Percentiles rank a stretch among this genome's conserved stretches.
These are phyloP conservation scores for Nannizzia gypsea DNA, from an alignment of 2,329 filamentous ascomycete species.

Conservation along the genomic window DNA sequence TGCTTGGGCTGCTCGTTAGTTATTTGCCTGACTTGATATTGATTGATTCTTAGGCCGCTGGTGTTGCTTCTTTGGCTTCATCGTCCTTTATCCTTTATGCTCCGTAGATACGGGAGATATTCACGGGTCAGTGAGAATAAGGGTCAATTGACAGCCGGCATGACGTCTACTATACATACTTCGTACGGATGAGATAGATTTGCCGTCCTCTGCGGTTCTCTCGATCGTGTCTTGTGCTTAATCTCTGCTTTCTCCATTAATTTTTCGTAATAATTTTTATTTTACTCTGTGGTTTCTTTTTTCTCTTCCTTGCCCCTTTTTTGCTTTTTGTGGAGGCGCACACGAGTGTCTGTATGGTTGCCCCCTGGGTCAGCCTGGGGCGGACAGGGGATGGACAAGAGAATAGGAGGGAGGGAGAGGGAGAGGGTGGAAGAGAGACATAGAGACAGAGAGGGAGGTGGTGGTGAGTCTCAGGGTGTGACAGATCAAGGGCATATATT, in stretches of 20 bases:
- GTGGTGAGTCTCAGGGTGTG: neutral
- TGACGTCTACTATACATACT: too few relatives aligned
- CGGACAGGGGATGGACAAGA: neutral
- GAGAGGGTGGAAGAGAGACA: neutral
- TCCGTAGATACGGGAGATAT: too few relatives aligned
- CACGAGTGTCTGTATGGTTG: neutral
- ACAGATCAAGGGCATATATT: neutral
- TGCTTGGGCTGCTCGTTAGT: neutral
- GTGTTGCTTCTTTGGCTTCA: too few relatives aligned
- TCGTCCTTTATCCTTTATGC: too few relatives aligned
- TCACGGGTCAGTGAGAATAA: too few relatives aligned
- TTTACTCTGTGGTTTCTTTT: neutral
- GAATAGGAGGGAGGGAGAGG: neutral
- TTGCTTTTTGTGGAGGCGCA: constrained; percentile 2
- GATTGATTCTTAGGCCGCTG: too few relatives aligned
- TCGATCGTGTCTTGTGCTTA: neutral
- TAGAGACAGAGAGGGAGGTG: neutral
- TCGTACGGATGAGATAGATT: too few relatives aligned
- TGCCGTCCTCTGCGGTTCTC: too few relatives aligned
- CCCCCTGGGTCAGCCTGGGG: neutral
- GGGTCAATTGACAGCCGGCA: too few relatives aligned
- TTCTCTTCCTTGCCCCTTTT: neutral
- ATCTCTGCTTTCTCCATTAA: neutral
- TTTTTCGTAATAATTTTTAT: neutral
- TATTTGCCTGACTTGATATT: too few relatives aligned